A percentile compares a stretch with the other conserved stretches of the same genome.
Evolutionary conservation across 2,329 filamentous ascomycete genomes (phyloP).

Genomic region (Colletotrichum sp.): DNA sequence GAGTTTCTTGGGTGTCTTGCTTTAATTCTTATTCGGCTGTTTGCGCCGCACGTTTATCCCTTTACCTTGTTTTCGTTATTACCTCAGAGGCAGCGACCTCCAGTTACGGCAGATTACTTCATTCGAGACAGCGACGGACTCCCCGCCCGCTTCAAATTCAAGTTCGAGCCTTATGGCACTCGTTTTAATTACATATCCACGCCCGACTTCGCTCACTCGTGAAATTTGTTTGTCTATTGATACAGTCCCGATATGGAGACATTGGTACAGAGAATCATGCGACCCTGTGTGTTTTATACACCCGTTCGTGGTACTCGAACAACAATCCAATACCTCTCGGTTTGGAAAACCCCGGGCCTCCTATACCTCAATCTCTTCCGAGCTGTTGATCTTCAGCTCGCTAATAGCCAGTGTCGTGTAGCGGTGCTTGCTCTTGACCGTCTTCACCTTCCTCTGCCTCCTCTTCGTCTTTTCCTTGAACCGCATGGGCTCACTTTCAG

Average conservation of each 20-base stretch:
- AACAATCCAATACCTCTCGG: background rate
- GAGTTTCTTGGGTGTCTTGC: slow-evolving; percentile 15
- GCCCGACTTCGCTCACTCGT: background rate
- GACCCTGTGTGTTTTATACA: background rate
- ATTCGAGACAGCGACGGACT: background rate
- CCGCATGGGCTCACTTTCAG: slow-evolving; percentile 80
- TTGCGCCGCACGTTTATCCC: background rate
- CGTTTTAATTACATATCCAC: background rate
- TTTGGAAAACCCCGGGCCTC: background rate
- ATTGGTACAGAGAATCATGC: background rate
- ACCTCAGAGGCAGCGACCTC: background rate
- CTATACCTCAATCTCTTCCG: slow-evolving; percentile 42
- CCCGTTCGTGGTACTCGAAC: slow-evolving; percentile 7
- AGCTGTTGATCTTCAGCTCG: slow-evolving; percentile 71
- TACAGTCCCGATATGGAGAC: slow-evolving; percentile 6
- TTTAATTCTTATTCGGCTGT: slow-evolving; percentile 9
- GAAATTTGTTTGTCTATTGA: slow-evolving; percentile 10
- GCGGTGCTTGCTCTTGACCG: slow-evolving; percentile 86
- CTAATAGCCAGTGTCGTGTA: slow-evolving; percentile 87
- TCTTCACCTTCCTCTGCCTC: slow-evolving; percentile 75
- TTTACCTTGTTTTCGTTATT: slow-evolving; percentile 13
- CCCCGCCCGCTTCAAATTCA: background rate
- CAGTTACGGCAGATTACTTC: background rate
- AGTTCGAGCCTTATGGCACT: background rate
- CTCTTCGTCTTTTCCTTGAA: slow-evolving; percentile 83